These are phyloP conservation scores for Leccinum pellstonianum DNA, from an alignment of 768 basidiomycete species.

Conservation along the genomic window DNA sequence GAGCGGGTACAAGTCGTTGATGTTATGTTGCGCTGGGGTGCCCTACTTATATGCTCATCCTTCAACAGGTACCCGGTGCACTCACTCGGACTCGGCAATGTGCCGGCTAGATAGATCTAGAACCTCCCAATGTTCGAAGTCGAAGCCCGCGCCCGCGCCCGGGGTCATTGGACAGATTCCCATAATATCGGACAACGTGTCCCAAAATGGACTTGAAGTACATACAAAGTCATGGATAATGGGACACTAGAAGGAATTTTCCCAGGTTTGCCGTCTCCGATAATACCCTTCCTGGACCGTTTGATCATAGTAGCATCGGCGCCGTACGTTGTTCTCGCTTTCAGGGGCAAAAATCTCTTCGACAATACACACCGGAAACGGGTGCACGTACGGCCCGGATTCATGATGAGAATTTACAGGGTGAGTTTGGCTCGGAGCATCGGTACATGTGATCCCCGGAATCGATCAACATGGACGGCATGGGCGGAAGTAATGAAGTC, in stretches of 20 bases:
- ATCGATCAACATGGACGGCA: background rate
- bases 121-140: too few relatives aligned
- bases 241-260: background rate
- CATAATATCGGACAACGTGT: background rate
- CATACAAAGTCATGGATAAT: background rate
- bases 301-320: background rate
- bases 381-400: background rate
- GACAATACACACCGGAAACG: background rate
- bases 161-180: background rate
- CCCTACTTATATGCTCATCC: background rate
- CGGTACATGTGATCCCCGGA: background rate
- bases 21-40: too few relatives aligned
- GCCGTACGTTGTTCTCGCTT: too few relatives aligned
- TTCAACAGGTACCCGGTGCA: background rate
- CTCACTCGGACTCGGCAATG: background rate
- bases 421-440: too few relatives aligned
- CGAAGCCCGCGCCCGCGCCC: too few relatives aligned
- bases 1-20: background rate
- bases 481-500: background rate
- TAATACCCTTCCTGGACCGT: background rate
- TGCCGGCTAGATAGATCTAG: background rate
- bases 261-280: background rate
- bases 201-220: background rate
- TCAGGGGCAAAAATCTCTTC: background rate
- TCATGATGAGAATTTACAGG: too few relatives aligned